Conservation (phyloP, 495 filamentous ascomycete genomes). For the Podospora pseudopauciseta region DNA sequence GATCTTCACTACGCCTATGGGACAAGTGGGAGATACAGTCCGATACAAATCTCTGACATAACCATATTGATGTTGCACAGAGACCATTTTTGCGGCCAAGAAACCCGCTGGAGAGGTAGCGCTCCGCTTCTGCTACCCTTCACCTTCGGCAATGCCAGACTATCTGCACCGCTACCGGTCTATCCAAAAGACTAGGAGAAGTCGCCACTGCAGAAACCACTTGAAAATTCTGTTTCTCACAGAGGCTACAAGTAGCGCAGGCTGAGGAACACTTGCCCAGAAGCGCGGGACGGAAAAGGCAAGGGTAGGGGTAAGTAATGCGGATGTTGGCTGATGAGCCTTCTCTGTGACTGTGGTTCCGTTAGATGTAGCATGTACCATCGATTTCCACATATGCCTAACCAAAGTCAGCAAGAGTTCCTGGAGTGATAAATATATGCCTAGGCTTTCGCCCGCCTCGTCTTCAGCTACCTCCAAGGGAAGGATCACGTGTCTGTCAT, state of each 20-base stretch:
- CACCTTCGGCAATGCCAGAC: constrained; percentile 8
- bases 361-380: not conserved
- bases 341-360: not conserved
- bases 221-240: not conserved
- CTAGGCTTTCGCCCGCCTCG: not conserved
- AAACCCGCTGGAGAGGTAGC: constrained; percentile 10
- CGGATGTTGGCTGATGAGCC: not conserved
- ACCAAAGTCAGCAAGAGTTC: not conserved
- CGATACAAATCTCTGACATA: constrained; percentile 9
- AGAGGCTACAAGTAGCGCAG: not conserved
- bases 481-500: not conserved
- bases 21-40: not conserved
- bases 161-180: not conserved
- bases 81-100: constrained; percentile 1
- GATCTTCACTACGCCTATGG: not conserved
- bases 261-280: not conserved
- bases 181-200: not conserved
- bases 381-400: not conserved
- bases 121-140: constrained; percentile 6
- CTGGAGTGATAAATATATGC: not conserved
- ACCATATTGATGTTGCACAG: constrained; percentile 5
- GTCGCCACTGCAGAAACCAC: not conserved
- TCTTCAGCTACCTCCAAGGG: not conserved
- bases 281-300: not conserved
- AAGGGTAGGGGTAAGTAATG: not conserved